Base-by-base conservation (phyloP, 768 basidiomycete species). In the Boletus insuetus region DNA sequence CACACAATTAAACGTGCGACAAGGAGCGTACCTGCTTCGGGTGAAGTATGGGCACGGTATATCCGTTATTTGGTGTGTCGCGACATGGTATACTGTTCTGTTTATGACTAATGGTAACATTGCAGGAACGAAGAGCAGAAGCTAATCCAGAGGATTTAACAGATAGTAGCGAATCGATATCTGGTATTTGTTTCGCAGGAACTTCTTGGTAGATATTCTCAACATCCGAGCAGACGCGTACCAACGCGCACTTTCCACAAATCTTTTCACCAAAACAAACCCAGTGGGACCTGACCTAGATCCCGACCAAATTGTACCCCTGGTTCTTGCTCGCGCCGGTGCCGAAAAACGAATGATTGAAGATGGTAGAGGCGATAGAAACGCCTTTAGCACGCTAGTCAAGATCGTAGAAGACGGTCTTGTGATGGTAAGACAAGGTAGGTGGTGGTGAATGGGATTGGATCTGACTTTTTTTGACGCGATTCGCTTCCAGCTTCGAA, bases 11-110 rank as follows among this genome's bases (percentile, higher is more conserved):
- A 70, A 54, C 76, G 90, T 40, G 90, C 89, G 12, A 66, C 82
- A 11, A 79, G 88, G 54, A 91, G 91, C 64, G 83, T 85, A 0
- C 90, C 91, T 39, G 80, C 77, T 17, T 89, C 81, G 34, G 91
- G 91, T 19, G 87, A 89, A 62, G 73, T 91, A 16, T 90, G 88
- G 86, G 85, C 89, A 6, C 77, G 84, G 40, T 90, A 89, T 66
- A 83, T 94, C 13, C 83, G 88, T 38, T 80, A 81, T 59, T 63
- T 89, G 71, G 91, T 89, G 51, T 58, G 80, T 64, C 26, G n/a
- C 10, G 42, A 19, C 16, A 35, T 40, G 16, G 17, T 24, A 6
- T 14, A 19, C 43, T 17, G 17, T 16, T 38, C 32, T 5, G 1
- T 38, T 51, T n/a, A 19, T 8, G 24, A 5, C 53, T 49, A 6